Evolutionary conservation across 805 yeast species (phyloP).

Genomic region (Brettanomyces nanus): DNA sequence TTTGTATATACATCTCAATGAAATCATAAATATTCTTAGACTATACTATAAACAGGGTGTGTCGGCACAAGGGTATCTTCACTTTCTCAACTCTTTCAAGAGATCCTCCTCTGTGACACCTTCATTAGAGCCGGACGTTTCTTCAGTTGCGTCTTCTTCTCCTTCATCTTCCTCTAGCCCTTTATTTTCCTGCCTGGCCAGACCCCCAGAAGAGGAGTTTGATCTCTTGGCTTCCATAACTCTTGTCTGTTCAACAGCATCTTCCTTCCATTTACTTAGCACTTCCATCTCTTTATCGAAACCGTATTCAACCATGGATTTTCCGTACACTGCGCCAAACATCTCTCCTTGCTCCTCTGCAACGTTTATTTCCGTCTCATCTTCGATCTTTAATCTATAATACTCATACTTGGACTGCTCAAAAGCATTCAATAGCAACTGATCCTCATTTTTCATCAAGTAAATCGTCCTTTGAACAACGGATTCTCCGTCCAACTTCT

Average conservation of each 20-base stretch:
- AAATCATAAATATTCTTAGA: too few relatives aligned
- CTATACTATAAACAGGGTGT: too few relatives aligned
- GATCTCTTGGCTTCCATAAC: slow-evolving; percentile 39
- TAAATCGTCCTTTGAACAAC: slow-evolving; percentile 70
- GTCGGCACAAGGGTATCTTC: too few relatives aligned
- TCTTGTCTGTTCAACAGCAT: slow-evolving; percentile 60
- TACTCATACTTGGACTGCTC: slow-evolving; percentile 84
- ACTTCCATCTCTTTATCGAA: slow-evolving; percentile 61
- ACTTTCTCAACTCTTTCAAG: slow-evolving; percentile 11
- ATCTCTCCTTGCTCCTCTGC: slow-evolving; percentile 76
- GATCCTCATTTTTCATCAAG: slow-evolving; percentile 31
- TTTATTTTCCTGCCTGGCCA: neutral
- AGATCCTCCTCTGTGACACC: slow-evolving; percentile 18
- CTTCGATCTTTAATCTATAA: slow-evolving; percentile 75
- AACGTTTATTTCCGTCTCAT: slow-evolving; percentile 65
- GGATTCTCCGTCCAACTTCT: slow-evolving; percentile 82
- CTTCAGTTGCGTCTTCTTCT: slow-evolving; percentile 8
- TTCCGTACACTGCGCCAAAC: slow-evolving; percentile 72
- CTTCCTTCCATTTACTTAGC: slow-evolving; percentile 64
- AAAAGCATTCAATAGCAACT: slow-evolving; percentile 56
- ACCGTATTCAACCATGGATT: slow-evolving; percentile 58
- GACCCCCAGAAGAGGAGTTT: slow-evolving; percentile 15
- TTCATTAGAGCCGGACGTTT: slow-evolving; percentile 1
- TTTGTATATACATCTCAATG: neutral
- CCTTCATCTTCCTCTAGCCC: neutral